phyloP scores from a whole-genome alignment of 495 filamentous ascomycete genomes.

The Penicillium soppii region DNA sequence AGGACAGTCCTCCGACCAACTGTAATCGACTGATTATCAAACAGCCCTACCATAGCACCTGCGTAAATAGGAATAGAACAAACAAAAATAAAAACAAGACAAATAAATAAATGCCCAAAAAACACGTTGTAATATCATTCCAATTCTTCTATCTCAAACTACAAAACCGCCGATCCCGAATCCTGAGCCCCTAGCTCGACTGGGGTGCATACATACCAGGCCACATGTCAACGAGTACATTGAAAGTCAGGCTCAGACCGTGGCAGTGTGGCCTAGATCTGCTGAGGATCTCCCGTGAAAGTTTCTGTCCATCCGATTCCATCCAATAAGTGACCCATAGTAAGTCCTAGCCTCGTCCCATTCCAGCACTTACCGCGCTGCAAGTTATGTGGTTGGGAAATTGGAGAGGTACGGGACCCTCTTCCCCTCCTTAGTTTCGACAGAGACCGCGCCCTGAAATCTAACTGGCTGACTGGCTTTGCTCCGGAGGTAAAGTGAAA shows the following conservation, averaged over 20 bases:
- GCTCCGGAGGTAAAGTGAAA: constrained; percentile 13
- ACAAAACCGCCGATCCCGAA: constrained; percentile 1
- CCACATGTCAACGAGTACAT: constrained; percentile 2
- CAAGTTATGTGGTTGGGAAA: too few species aligned
- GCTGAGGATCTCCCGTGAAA: constrained; percentile 47
- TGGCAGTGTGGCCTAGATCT: constrained; percentile 31
- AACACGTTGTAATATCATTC: not conserved
- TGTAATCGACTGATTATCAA: not conserved
- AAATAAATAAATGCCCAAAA: not conserved
- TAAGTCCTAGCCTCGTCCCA: not conserved
- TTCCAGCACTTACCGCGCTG: too few species aligned
- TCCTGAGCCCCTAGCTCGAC: not conserved
- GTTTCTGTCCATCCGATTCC: constrained; percentile 32
- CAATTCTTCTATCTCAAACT: not conserved
- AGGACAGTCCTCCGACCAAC: constrained; percentile 17
- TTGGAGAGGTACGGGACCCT: constrained; percentile 21
- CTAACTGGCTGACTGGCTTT: too few species aligned
- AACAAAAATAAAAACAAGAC: not conserved
- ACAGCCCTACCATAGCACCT: not conserved
- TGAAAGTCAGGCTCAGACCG: not conserved
- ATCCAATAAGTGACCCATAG: constrained; percentile 13
- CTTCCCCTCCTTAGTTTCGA: constrained; percentile 15
- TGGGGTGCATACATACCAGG: constrained; percentile 3
- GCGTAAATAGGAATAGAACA: not conserved
- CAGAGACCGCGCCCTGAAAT: not conserved